Conservation (phyloP, 2,329 filamentous ascomycete species). For the Triangularia setosa region DNA sequence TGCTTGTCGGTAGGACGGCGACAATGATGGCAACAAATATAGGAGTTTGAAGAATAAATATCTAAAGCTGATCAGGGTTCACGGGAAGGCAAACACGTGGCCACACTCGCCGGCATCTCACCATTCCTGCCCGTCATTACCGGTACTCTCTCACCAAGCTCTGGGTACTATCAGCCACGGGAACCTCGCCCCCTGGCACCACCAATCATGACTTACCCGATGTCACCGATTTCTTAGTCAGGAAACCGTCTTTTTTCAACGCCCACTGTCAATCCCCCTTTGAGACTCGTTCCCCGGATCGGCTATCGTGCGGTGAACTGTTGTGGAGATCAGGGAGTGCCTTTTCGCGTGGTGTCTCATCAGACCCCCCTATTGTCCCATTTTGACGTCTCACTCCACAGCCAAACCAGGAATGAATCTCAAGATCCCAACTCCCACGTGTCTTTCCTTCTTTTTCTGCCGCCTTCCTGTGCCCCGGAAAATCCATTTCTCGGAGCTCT, state of each 20-base stretch:
- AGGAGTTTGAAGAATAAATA: not conserved
- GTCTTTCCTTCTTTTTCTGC: not conserved
- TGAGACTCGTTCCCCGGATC: not conserved
- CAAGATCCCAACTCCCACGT: constrained; percentile 8
- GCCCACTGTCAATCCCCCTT: not conserved
- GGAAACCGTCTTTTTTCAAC: not conserved
- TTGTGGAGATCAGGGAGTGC: not conserved
- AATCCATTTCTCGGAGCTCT: not conserved
- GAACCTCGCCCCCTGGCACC: not conserved
- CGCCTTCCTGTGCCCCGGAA: constrained; percentile 6
- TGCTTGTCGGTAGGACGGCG: not conserved
- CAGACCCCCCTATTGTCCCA: not conserved
- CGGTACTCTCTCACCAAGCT: not conserved
- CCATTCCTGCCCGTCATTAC: not conserved
- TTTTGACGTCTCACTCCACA: not conserved
- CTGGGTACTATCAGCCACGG: not conserved
- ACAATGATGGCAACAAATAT: not conserved
- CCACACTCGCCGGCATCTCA: not conserved
- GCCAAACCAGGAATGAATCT: not conserved
- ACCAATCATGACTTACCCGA: not conserved
- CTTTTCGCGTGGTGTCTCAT: not conserved
- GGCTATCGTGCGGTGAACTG: not conserved
- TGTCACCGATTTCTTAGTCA: not conserved
- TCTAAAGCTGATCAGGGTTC: not conserved
- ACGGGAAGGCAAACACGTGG: not conserved